phyloP scores from a whole-genome alignment of 805 yeast genomes.

The Kluyveromyces starmeri region DNA sequence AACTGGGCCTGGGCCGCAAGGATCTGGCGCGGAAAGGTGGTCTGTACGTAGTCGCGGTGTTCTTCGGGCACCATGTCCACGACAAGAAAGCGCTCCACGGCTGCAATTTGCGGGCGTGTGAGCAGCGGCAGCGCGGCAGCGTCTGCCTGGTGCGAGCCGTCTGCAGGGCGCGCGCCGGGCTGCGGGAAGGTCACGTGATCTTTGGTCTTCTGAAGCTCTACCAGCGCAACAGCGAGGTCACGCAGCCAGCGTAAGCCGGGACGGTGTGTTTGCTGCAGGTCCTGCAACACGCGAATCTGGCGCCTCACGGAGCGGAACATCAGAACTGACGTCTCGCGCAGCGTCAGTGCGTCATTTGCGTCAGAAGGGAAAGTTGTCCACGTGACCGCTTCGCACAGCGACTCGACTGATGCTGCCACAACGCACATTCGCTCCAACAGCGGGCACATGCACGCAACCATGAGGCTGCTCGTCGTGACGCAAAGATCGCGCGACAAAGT shows the following conservation, averaged over 20 bases:
- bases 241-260: constrained; percentile 1
- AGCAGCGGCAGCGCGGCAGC: not conserved
- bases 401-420: constrained; percentile 1
- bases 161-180: not conserved
- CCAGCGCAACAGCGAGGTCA: not conserved
- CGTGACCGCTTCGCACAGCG: constrained; percentile 3
- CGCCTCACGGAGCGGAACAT: not conserved
- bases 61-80: not conserved
- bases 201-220: not conserved
- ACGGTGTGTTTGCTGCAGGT: not conserved
- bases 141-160: not conserved
- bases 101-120: not conserved
- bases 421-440: constrained; percentile 3
- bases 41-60: not conserved
- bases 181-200: not conserved
- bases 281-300: not conserved
- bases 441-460: constrained; percentile 2
- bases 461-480: not conserved
- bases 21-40: not conserved
- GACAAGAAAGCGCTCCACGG: not conserved
- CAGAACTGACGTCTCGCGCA: not conserved
- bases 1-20: constrained; percentile 1
- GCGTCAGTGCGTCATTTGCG: not conserved
- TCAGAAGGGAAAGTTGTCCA: constrained; percentile 2
- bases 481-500: constrained; percentile 1